Conservation (phyloP, 2,329 filamentous ascomycete species). For the Neonectria neomacrospora region DNA sequence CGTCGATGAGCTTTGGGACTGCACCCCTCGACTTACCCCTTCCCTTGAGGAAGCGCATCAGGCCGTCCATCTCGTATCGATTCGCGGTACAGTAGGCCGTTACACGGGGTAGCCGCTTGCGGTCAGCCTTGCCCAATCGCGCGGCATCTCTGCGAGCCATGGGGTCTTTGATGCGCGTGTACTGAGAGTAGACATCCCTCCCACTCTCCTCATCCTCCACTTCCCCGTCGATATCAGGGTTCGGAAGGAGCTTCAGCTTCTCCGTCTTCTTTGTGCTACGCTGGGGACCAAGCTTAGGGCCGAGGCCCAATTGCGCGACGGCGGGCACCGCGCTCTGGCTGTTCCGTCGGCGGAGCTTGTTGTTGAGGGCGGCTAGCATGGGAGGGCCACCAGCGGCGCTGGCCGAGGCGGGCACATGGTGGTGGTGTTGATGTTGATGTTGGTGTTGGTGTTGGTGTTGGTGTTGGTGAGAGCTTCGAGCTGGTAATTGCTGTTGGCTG, state of each 20-base stretch:
- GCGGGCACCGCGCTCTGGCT: slow-evolving; percentile 71
- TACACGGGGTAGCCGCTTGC: slow-evolving; percentile 86
- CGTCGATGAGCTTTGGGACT: slow-evolving; percentile 92
- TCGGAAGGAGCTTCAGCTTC: slow-evolving; percentile 96
- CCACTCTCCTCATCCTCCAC: slow-evolving; percentile 88
- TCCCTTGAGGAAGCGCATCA: slow-evolving; percentile 92
- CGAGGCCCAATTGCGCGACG: slow-evolving; percentile 49
- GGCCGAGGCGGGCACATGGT: slow-evolving; percentile 36
- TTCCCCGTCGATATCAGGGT: slow-evolving; percentile 84
- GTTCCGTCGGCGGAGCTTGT: slow-evolving; percentile 85
- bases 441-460: slow-evolving; percentile 30
- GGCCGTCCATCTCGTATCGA: slow-evolving; percentile 87
- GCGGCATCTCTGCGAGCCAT: slow-evolving; percentile 93
- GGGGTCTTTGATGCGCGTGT: slow-evolving; percentile 96
- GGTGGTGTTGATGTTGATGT: slow-evolving; percentile 32
- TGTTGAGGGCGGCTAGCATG: slow-evolving; percentile 84
- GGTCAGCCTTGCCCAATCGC: slow-evolving; percentile 90
- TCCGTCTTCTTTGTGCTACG: slow-evolving; percentile 94
- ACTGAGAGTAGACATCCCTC: slow-evolving; percentile 96
- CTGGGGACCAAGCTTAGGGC: slow-evolving; percentile 88
- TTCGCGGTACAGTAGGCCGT: slow-evolving; percentile 97
- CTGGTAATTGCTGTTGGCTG: slow-evolving; percentile 45
- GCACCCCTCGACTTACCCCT: slow-evolving; percentile 80
- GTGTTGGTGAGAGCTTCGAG: slow-evolving; percentile 46
- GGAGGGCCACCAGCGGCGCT: slow-evolving; percentile 57